phyloP scores from a whole-genome alignment of 83 land plant species.

The Picea engelmannii region DNA sequence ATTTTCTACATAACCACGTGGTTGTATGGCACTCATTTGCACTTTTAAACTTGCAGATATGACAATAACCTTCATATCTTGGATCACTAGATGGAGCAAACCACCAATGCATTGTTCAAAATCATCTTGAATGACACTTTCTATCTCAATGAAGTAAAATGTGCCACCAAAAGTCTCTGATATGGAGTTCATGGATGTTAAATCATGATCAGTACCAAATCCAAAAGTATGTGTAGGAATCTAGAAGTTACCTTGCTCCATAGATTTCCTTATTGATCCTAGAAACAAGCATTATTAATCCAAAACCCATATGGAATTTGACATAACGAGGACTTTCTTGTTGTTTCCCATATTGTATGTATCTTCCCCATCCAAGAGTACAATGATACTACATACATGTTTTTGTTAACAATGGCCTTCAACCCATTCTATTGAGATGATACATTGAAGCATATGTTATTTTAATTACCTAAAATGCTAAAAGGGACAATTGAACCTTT shows the following conservation, averaged over 20 bases:
- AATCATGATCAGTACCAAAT: slow-evolving; percentile 91
- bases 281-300: slow-evolving; percentile 57
- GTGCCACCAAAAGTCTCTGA: slow-evolving; percentile 86
- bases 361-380: no score
- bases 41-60: slow-evolving; percentile 36
- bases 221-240: slow-evolving; percentile 91
- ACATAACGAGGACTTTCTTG: no score
- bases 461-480: no score
- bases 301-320: no score
- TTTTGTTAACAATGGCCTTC: no score
- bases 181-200: slow-evolving; percentile 84
- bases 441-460: no score
- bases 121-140: slow-evolving; percentile 83
- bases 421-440: no score
- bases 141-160: slow-evolving; percentile 92
- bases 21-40: slow-evolving; percentile 44
- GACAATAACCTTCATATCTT: slow-evolving; percentile 56
- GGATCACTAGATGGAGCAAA: slow-evolving; percentile 85
- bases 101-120: slow-evolving; percentile 99
- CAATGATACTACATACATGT: no score
- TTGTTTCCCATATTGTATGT: no score
- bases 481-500: no score
- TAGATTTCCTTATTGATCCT: slow-evolving; percentile 30
- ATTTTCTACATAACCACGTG: slow-evolving; percentile 70
- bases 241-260: slow-evolving; percentile 16